phyloP scores from a whole-genome alignment of 108 stramenopile species.

The Cyclotella atomus region DNA sequence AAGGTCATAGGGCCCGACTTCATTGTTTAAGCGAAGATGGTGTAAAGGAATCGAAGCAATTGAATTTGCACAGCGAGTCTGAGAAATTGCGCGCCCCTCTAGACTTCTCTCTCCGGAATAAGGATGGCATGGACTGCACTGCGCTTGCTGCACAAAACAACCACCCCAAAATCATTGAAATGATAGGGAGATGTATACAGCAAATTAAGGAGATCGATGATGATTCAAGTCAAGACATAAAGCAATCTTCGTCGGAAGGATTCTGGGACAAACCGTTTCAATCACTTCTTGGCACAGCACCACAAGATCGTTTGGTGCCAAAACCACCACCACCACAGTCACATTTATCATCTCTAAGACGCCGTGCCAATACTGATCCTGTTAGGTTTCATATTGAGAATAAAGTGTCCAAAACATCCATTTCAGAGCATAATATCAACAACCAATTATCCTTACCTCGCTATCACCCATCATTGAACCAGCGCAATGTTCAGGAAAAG shows the following conservation, averaged over 20 bases:
- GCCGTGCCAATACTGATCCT: constrained; percentile 10
- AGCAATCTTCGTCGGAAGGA: constrained; percentile 7
- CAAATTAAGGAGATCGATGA: constrained; percentile 4
- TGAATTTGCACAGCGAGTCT: neutral
- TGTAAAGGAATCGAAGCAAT: neutral
- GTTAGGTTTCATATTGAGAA: neutral
- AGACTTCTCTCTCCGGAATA: constrained; percentile 42
- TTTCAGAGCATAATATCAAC: neutral
- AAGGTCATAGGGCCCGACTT: neutral
- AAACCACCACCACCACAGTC: constrained; percentile 7
- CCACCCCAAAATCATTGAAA: constrained; percentile 15
- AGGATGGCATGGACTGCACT: constrained; percentile 34
- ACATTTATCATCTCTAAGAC: neutral
- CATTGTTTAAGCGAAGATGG: neutral
- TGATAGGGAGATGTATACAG: constrained; percentile 13
- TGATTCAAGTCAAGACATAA: constrained; percentile 1
- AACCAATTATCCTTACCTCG: constrained; percentile 2
- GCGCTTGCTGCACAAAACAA: constrained; percentile 32
- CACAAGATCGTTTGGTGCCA: neutral
- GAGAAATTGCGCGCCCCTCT: neutral
- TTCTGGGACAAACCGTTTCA: neutral
- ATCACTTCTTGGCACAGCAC: neutral
- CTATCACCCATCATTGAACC: constrained; percentile 36
- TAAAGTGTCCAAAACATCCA: neutral
- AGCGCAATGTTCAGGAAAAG: constrained; percentile 19